phyloP scores from a whole-genome alignment of 2,329 filamentous ascomycete genomes.

The Talaromyces sp. region DNA sequence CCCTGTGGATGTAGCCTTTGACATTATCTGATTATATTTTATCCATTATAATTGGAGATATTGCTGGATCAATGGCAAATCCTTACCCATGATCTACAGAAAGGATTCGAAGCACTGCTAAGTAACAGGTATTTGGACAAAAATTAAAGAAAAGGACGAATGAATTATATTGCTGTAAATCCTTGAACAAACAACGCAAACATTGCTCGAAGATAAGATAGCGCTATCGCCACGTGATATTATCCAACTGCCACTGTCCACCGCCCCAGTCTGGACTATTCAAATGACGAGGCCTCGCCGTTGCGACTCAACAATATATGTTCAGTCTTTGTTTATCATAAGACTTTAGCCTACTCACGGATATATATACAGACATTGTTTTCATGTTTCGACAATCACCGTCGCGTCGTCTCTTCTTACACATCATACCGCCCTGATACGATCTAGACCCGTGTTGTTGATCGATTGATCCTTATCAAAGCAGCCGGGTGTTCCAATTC shows the following conservation, averaged over 20 bases:
- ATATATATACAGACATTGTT: neutral
- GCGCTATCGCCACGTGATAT: neutral
- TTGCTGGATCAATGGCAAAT: conserved; percentile 41
- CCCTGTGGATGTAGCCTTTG: neutral
- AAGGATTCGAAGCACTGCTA: neutral
- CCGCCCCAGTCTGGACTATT: neutral
- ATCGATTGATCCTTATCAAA: neutral
- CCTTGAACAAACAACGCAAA: neutral
- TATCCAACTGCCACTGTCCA: neutral
- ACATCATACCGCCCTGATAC: conserved; percentile 11
- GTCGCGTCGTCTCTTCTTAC: neutral
- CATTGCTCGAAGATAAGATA: neutral
- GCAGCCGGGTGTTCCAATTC: neutral
- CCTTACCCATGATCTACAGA: conserved; percentile 38
- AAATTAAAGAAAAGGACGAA: too few relatives aligned
- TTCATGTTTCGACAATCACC: conserved; percentile 13
- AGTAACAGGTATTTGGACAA: neutral
- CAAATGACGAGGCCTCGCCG: neutral
- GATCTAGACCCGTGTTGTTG: neutral
- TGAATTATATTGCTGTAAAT: neutral
- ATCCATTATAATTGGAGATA: conserved; percentile 29
- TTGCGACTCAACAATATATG: neutral
- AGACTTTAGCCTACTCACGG: neutral
- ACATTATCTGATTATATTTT: conserved; percentile 11
- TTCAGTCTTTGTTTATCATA: neutral